Evolutionary conservation across 2,329 filamentous ascomycete species (phyloP), one percentile per base, ranked within the genome.

Genomic region (Coniella lustricola): DNA sequence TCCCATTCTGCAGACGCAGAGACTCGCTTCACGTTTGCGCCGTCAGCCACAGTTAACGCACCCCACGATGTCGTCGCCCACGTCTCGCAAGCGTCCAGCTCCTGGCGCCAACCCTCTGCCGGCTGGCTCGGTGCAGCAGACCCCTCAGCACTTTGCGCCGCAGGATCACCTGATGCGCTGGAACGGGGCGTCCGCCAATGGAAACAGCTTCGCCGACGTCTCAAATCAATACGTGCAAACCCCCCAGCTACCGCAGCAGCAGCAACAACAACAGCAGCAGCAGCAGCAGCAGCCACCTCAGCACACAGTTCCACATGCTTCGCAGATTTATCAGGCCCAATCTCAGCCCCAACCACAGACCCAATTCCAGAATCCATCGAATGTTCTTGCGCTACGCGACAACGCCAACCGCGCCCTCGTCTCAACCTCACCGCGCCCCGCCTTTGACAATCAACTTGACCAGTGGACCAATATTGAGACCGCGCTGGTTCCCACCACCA

Each of bases 21-120:
- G 16, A 20, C 25, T 4, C 13, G 10, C 10, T 7, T 21, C 21
- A 7, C 22, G 3, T 21, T 10, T 29, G 5, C 17, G 22, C 14
- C 39, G 32, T 46, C 47, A 37, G 40, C 41, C 38, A 13, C 46
- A 16, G 35, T 36, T 39, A 29, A 47, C 57, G 51, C 50, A 56
- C 54, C 54, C 52, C 49, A 48, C 56, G 49, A 76, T 77, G 74
- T 72, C 76, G 49, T 60, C 67, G 29, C 47, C 49, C 32, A 78
- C 77, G 54, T 64, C 75, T 17, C 69, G 86, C 66, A 93, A 93
- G 72, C 77, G 87, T 64, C 74, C 84, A 57, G 86, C 87, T 40
- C 84, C 87, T 49, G 86, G 84, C 62, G 71, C 82, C 53, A 76
- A 80, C 33, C 44, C 50, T 10, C 14, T 50, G 22, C 84, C 87